Evolutionary conservation across 192 early-diverging fungal genomes (phyloP), one percentile per base, ranked within the genome.

Genomic region (Coemansia sp.): DNA sequence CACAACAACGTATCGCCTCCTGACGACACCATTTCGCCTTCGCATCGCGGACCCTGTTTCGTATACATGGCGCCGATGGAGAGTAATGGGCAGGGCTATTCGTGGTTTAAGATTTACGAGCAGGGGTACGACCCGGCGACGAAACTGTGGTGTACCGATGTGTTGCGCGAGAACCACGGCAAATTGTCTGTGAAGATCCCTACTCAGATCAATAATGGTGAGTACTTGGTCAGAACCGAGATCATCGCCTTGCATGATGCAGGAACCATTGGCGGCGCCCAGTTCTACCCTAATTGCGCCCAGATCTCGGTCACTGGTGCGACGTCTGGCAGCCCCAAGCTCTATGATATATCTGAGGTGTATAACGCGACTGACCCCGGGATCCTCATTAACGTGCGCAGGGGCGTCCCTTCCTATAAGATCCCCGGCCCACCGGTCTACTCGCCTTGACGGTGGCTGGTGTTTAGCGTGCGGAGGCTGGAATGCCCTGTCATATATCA

Each of bases 201-300:
- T 10, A 34, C 60, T 3, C 62, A 72, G 37, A 77, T 77, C 16
- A 67, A 67, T 35, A 40, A 64, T 11, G 75, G 75, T 21, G 75
- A 77, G 46, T 77, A 77, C 40, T 63, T 77, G 59, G n/a, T 77
- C 53, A 67, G 75, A 62, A 72, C 69, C n/a, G 75, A 77, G 39
- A 41, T 77, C 8, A 67, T 77, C 44, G 70, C 75, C 2, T 46
- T 77, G 13, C 75, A 77, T 42, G 61, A 70, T 3, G 53, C 74
- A 0, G 62, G 59, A 16, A 64, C 59, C 11, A 44, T 21, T 3
- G 44, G 64, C 13, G 69, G 50, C 13, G 64, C 60, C 0, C 74
- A 77, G 66, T 73, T 68, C 48, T 77, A 77, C 40, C 51, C 67
- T 1, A 77, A 77, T 62, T 77, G 75, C 34, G 71, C 51, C 0